These are phyloP conservation scores for Boletus albobrunnescens DNA, from an alignment of 1,284 basidiomycete genomes.

Conservation along the genomic window DNA sequence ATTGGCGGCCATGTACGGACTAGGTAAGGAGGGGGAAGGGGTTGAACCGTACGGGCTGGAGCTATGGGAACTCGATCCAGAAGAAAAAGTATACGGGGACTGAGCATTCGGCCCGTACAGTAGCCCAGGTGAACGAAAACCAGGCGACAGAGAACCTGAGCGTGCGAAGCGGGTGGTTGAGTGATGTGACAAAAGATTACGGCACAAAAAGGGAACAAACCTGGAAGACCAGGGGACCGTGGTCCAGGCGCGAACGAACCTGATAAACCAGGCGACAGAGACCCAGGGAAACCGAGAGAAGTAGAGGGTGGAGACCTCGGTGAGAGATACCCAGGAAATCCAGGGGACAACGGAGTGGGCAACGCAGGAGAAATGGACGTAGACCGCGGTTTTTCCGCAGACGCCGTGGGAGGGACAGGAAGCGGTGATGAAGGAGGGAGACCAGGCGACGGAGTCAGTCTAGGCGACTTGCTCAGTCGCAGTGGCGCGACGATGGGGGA, in stretches of 20 bases:
- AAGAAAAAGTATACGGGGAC: conserved; percentile 16
- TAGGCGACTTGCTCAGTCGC: conserved; percentile 27
- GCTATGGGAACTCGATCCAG: conserved; percentile 7
- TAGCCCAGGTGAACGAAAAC: conserved; percentile 22
- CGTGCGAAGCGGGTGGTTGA: conserved; percentile 2
- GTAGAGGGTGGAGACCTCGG: background rate
- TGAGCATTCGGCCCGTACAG: background rate
- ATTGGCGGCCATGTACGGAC: background rate
- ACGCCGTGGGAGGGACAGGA: conserved; percentile 1
- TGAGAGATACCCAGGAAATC: background rate
- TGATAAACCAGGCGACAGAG: conserved; percentile 22
- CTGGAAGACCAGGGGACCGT: conserved; percentile 26
- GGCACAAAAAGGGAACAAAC: conserved; percentile 15
- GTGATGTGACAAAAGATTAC: conserved; percentile 7
- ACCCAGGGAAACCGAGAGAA: conserved; percentile 9
- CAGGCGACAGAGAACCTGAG: conserved; percentile 27
- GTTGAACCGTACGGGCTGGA: conserved; percentile 8
- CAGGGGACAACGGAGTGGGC: conserved; percentile 16
- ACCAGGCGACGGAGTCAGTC: conserved; percentile 17
- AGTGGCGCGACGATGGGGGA: conserved; percentile 23
- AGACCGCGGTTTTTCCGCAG: conserved; percentile 7
- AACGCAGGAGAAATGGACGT: conserved; percentile 18
- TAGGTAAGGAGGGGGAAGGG: conserved; percentile 5
- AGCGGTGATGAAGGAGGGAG: conserved; percentile 20
- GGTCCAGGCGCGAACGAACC: conserved; percentile 18